Evolutionary conservation across 371 early-diverging fungal genomes (phyloP).

Genomic region (Mucor lusitanicus): DNA sequence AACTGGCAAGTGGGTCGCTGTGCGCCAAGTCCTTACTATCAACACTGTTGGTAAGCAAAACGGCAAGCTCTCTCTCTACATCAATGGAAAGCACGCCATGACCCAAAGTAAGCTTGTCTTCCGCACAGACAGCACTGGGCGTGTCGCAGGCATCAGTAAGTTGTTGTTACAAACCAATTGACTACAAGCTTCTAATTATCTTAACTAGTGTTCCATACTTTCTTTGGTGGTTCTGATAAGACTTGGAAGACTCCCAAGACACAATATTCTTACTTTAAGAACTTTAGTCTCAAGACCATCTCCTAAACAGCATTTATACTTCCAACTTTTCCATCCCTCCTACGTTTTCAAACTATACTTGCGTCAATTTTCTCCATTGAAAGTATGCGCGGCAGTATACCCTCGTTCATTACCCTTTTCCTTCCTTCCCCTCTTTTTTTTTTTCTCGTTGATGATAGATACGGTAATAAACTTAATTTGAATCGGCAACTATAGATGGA

Average conservation of each 20-base stretch:
- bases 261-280: constrained; percentile 60
- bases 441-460: not conserved
- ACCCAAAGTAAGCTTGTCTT: constrained; percentile 8
- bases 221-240: constrained; percentile 57
- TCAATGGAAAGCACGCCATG: constrained; percentile 5
- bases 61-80: constrained; percentile 41
- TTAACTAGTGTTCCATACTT: constrained; percentile 39
- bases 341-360: not conserved
- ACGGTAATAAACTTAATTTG: not conserved
- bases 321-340: not conserved
- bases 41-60: constrained; percentile 57
- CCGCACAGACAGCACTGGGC: constrained; percentile 13
- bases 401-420: not conserved
- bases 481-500: not conserved
- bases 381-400: not conserved
- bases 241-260: constrained; percentile 52
- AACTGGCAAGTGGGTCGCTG: constrained; percentile 56
- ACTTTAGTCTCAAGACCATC: constrained; percentile 32
- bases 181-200: not conserved
- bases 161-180: not conserved
- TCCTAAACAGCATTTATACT: not conserved
- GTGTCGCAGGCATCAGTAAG: constrained; percentile 28
- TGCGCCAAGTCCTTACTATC: constrained; percentile 57
- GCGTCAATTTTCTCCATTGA: not conserved
- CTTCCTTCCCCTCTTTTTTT: not conserved